These are phyloP conservation scores for Rosellinia necatrix DNA, from an alignment of 2,329 filamentous ascomycete species.

Conservation along the genomic window DNA sequence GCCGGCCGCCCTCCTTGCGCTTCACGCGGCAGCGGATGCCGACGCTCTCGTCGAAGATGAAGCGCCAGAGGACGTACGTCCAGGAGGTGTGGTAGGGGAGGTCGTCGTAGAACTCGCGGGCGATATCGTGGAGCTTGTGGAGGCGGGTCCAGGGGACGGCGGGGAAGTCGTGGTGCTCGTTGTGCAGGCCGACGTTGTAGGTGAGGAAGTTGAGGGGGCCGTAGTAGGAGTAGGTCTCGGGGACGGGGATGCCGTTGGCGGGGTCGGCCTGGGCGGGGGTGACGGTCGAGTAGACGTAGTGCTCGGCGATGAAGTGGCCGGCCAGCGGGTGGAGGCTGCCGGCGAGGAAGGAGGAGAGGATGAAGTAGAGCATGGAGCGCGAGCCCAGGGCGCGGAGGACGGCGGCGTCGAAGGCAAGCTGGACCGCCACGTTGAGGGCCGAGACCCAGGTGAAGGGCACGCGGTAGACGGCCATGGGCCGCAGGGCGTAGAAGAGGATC, in stretches of 20 bases:
- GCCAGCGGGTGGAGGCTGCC: conserved; percentile 93
- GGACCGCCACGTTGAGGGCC: conserved; percentile 76
- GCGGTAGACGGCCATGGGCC: conserved; percentile 92
- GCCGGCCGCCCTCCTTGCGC: conserved; percentile 74
- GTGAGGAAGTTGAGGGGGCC: conserved; percentile 88
- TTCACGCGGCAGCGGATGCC: conserved; percentile 93
- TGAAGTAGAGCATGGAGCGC: conserved; percentile 77
- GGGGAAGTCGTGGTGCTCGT: conserved; percentile 98
- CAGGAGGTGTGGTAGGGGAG: conserved; percentile 88
- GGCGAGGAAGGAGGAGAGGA: conserved; percentile 90
- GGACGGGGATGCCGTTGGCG: conserved; percentile 67
- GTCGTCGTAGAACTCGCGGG: conserved; percentile 88
- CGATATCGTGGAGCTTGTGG: conserved; percentile 75
- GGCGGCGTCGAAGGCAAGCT: conserved; percentile 76
- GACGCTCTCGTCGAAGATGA: conserved; percentile 87
- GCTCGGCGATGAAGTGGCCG: conserved; percentile 98
- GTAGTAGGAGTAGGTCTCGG: conserved; percentile 98
- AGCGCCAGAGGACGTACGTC: conserved; percentile 92
- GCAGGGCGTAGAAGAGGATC: conserved; percentile 96
- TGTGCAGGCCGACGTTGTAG: conserved; percentile 97
- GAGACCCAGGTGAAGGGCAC: conserved; percentile 87
- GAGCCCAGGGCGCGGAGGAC: conserved; percentile 65
- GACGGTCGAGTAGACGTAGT: conserved; percentile 79
- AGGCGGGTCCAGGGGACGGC: conserved; percentile 93
- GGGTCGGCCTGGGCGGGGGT: conserved; percentile 60